Evolutionary conservation across 768 basidiomycete species (phyloP).

Genomic region (Russula vinacea): DNA sequence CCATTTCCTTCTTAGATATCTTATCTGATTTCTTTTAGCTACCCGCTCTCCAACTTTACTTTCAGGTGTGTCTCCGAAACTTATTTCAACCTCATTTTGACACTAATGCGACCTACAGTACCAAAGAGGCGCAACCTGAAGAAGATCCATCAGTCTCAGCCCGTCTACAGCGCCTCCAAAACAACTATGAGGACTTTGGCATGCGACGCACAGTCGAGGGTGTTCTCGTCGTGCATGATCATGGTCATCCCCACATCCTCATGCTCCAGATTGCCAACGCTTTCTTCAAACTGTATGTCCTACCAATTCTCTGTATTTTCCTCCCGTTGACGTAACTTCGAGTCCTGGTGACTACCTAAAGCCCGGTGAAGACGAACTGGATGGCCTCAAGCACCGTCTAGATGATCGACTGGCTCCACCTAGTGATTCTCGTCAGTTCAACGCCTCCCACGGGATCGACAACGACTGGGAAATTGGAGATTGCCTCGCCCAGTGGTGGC

Average conservation of each 20-base stretch:
- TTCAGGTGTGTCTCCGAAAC: conserved; percentile 58
- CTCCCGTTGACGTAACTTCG: conserved; percentile 4
- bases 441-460: conserved; percentile 69
- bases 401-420: conserved; percentile 88
- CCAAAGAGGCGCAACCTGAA: conserved; percentile 94
- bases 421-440: conserved; percentile 66
- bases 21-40: conserved; percentile 43
- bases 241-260: conserved; percentile 95
- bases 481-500: conserved; percentile 97
- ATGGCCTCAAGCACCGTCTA: conserved; percentile 84
- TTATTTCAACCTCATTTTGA: conserved; percentile 11
- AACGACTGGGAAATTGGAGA: conserved; percentile 97
- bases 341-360: conserved; percentile 99
- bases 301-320: conserved; percentile 3
- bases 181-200: conserved; percentile 95
- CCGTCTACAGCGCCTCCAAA: conserved; percentile 88
- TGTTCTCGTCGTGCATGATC: conserved; percentile 88
- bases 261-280: conserved; percentile 99
- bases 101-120: conserved; percentile 45
- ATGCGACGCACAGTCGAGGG: conserved; percentile 95
- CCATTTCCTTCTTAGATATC: neutral
- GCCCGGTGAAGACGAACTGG: conserved; percentile 90
- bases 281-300: conserved; percentile 94
- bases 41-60: conserved; percentile 86
- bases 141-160: conserved; percentile 97